Base-by-base conservation (phyloP, 345 rosid species). In the Mangifera indica region DNA sequence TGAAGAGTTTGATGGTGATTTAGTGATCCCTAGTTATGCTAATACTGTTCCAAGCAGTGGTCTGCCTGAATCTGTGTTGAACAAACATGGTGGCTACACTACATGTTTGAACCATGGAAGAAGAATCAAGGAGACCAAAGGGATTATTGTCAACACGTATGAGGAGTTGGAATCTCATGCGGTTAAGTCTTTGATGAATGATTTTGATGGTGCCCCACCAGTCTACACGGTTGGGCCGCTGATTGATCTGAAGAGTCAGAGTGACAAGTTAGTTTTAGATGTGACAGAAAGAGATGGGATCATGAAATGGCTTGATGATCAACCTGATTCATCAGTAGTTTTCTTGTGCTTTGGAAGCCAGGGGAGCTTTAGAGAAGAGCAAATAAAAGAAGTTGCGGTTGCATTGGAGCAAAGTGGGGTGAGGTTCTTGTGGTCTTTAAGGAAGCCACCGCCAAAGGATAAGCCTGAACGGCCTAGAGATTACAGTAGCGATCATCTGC, bases 271-370 rank as follows among this genome's bases (percentile, higher is more conserved):
- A 24, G 63, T 3, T 51, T 18, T 29, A n/a, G n/a, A n/a, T n/a
- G n/a, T n/a, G n/a, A n/a, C n/a, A n/a, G n/a, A n/a, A n/a, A n/a
- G n/a, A 37, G 54, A 63, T 0, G 44, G 51, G 8, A 20, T 79
- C 71, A 46, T 49, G 63, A 29, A 34, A 14, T 82, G 83, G 85
- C 77, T 81, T 2, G 78, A 82, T 24, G 49, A 66, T 44, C 80
- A 79, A 58, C 82, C 82, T 4, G 51, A 64, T 8, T 46, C 75
- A 5, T 78, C 81, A 4, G 79, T 81, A 48, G 77, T 78, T 22
- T 81, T 71, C 77, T 56, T 81, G 15, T 81, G 84, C 67, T 77
- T 77, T 48, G 84, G 84, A 44, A 81, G 84, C 76, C 21, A 62
- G 8, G 82, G 82, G 11, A 63, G 67, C 7, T 63, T 63, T 22